phyloP scores from a whole-genome alignment of 164 flowering plant species.

The Magnolia sinica region DNA sequence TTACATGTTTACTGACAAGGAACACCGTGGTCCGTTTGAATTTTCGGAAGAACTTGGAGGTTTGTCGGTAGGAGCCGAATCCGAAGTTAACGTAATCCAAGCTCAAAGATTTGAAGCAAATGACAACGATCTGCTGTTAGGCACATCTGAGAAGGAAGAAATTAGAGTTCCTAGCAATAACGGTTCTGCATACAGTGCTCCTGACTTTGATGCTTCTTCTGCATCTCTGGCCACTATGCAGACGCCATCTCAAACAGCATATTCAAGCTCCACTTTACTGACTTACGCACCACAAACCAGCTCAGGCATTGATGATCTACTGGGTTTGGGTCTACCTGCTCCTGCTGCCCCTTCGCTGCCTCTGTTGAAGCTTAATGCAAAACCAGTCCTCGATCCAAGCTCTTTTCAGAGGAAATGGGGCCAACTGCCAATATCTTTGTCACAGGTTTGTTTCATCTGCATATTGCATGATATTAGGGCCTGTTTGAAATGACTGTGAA shows the following conservation, averaged over 20 bases:
- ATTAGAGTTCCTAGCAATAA: conserved; percentile 41
- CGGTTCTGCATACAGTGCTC: conserved; percentile 79
- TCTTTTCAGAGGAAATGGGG: conserved; percentile 98
- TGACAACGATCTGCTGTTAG: conserved; percentile 83
- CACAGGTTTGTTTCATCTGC: conserved; percentile 50
- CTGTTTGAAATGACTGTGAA: neutral
- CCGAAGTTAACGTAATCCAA: conserved; percentile 43
- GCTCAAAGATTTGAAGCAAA: conserved; percentile 73
- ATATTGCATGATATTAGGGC: neutral
- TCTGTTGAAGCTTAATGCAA: conserved; percentile 65
- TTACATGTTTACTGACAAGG: conserved; percentile 97
- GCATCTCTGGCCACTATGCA: conserved; percentile 28
- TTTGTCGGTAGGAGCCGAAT: conserved; percentile 64
- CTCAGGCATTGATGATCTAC: conserved; percentile 72
- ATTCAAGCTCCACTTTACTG: conserved; percentile 31
- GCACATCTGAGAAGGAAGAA: conserved; percentile 84
- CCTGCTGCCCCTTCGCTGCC: conserved; percentile 39
- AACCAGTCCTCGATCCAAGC: conserved; percentile 73
- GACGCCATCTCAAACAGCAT: conserved; percentile 35
- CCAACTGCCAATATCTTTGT: conserved; percentile 58
- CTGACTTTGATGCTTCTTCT: conserved; percentile 45
- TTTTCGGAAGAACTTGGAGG: conserved; percentile 84
- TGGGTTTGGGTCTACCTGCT: conserved; percentile 48
- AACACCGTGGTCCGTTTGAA: conserved; percentile 89
- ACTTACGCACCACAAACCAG: conserved; percentile 32